A percentile compares a stretch with the other conserved stretches of the same genome.
These are phyloP conservation scores for Linum tenue DNA, from an alignment of 345 rosid species.

Conservation along the genomic window DNA sequence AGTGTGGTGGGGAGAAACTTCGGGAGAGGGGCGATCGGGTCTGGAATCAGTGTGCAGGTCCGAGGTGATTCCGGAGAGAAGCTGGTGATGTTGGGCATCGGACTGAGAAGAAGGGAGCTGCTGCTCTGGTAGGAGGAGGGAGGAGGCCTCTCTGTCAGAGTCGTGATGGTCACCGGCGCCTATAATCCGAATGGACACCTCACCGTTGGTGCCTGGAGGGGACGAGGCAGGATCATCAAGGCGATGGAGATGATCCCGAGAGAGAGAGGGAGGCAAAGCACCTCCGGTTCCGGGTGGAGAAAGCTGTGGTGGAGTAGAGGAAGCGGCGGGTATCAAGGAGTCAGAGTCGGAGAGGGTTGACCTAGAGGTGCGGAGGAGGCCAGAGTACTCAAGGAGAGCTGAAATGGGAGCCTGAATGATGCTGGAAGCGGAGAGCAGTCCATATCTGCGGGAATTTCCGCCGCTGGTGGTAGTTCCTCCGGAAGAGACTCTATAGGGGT, in stretches of 20 bases:
- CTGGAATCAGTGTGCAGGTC: slow-evolving; percentile 40
- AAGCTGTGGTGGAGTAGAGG: slow-evolving; percentile 4
- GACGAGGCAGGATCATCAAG: slow-evolving; percentile 37
- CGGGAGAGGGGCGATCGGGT: slow-evolving; percentile 34
- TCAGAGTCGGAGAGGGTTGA: slow-evolving; percentile 48
- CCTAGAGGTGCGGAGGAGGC: slow-evolving; percentile 54
- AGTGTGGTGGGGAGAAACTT: slow-evolving; percentile 31
- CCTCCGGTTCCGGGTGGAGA: too few species aligned
- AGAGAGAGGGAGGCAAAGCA: background rate
- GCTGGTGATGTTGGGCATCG: slow-evolving; percentile 6
- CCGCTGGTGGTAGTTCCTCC: slow-evolving; percentile 14
- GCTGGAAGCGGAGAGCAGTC: slow-evolving; percentile 64
- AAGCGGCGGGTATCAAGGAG: slow-evolving; percentile 26
- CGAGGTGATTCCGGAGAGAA: slow-evolving; percentile 16
- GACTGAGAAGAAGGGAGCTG: background rate
- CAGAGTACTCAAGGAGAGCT: slow-evolving; percentile 84
- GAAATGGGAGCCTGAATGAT: slow-evolving; percentile 86
- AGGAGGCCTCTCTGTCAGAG: background rate
- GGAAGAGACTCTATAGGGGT: slow-evolving; percentile 52
- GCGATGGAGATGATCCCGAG: slow-evolving; percentile 13
- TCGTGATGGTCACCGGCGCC: slow-evolving; percentile 71
- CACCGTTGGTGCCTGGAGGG: slow-evolving; percentile 35
- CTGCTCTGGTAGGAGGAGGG: background rate
- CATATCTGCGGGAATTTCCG: slow-evolving; percentile 47
- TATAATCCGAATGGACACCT: slow-evolving; percentile 90